These are phyloP conservation scores for Patellifolia procumbens DNA, from an alignment of 179 eudicot genomes.

Conservation along the genomic window DNA sequence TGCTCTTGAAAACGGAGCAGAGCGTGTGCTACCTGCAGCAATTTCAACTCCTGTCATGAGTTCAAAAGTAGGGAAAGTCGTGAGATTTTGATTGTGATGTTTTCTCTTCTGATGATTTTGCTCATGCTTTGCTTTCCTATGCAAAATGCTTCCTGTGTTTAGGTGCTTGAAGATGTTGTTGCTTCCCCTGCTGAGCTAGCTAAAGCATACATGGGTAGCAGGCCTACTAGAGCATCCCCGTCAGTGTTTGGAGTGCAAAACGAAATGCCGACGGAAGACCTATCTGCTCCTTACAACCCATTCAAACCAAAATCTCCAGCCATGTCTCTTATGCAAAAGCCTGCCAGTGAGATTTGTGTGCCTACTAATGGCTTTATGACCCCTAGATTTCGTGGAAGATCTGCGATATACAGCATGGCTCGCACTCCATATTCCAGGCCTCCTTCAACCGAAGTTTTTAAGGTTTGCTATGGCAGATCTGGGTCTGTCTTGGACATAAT, in stretches of 20 bases:
- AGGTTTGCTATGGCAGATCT: constrained; percentile 41
- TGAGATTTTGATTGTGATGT: too few species aligned
- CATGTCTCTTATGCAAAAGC: constrained; percentile 39
- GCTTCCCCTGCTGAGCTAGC: constrained; percentile 96
- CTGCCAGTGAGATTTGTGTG: constrained; percentile 32
- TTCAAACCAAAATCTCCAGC: constrained; percentile 40
- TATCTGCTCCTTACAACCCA: constrained; percentile 32
- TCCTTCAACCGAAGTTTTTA: constrained; percentile 36
- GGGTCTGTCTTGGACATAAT: not conserved
- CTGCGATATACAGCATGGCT: constrained; percentile 87
- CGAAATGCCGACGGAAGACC: constrained; percentile 44
- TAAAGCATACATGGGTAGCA: constrained; percentile 89
- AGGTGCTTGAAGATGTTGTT: constrained; percentile 65
- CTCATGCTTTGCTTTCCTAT: not conserved
- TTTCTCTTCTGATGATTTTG: constrained; percentile 11
- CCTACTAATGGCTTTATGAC: constrained; percentile 59
- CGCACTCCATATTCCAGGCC: constrained; percentile 76
- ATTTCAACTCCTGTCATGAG: constrained; percentile 44
- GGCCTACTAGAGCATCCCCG: constrained; percentile 58
- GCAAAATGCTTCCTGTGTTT: constrained; percentile 8
- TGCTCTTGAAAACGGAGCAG: constrained; percentile 31
- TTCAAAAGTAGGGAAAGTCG: constrained; percentile 43
- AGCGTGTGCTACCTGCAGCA: constrained; percentile 29
- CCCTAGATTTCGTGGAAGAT: constrained; percentile 77
- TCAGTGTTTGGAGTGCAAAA: constrained; percentile 44